These are phyloP conservation scores for Talaromyces verruculosus DNA, from an alignment of 2,329 filamentous ascomycete species.

Conservation along the genomic window DNA sequence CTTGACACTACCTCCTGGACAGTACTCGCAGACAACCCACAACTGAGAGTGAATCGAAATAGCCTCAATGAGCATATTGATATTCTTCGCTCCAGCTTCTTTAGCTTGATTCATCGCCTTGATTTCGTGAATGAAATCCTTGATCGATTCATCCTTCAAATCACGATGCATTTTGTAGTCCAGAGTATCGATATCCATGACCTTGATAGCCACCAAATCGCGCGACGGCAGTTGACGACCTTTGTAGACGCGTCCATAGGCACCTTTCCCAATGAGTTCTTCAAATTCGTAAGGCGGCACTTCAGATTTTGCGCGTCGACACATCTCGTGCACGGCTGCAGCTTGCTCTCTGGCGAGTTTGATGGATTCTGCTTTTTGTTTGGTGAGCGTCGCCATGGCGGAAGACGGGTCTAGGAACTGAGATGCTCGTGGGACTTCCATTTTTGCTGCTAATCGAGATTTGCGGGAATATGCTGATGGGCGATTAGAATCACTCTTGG, in stretches of 20 bases:
- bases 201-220: slow-evolving; percentile 52
- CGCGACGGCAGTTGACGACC: slow-evolving; percentile 43
- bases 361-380: slow-evolving; percentile 51
- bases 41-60: slow-evolving; percentile 64
- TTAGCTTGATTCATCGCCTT: slow-evolving; percentile 62
- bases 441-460: slow-evolving; percentile 18
- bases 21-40: slow-evolving; percentile 67
- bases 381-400: slow-evolving; percentile 48
- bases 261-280: slow-evolving; percentile 53
- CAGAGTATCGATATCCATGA: slow-evolving; percentile 51
- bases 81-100: slow-evolving; percentile 61
- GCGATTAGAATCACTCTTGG: neutral
- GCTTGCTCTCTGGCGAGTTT: slow-evolving; percentile 49
- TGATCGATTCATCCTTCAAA: slow-evolving; percentile 50
- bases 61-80: slow-evolving; percentile 65
- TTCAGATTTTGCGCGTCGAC: slow-evolving; percentile 46
- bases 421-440: slow-evolving; percentile 35
- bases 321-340: slow-evolving; percentile 48
- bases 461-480: neutral
- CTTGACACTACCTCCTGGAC: slow-evolving; percentile 64
- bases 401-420: slow-evolving; percentile 43
- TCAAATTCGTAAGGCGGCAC: slow-evolving; percentile 51
- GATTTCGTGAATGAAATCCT: slow-evolving; percentile 62
- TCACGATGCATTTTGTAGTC: slow-evolving; percentile 51
- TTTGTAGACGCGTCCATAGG: slow-evolving; percentile 54